Evolutionary conservation across 768 basidiomycete genomes (phyloP), one percentile per base, ranked within the genome.

Genomic region (Tylopilus plumbeoviolaceoides): DNA sequence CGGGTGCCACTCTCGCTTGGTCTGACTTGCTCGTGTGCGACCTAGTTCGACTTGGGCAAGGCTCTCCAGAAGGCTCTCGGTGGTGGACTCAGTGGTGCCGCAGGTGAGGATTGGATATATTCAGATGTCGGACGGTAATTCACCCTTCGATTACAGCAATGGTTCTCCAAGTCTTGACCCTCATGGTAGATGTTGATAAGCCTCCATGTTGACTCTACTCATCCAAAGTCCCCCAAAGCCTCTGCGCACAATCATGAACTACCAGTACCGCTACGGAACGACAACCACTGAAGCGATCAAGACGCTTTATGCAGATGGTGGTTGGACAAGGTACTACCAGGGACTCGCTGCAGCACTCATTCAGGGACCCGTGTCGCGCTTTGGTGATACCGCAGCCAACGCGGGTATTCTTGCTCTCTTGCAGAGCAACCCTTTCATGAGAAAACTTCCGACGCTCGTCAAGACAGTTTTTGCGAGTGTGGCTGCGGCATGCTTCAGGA

Each of bases 211-310:
- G 21, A 47, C 20, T 40, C 2, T 43, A 14, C 43, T 30, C 51
- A 55, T 1, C 1, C 36, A 39, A 55, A 12, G 23, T 35, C n/a
- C 27, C 25, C 44, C 40, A 12, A 49, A 87, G 87, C 93, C 92
- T 6, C 70, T 95, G n/a, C 82, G 92, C n/a, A 97, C 95, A 3
- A 79, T 94, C 50, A 98, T 98, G 95, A 98, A 98, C 75, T 97
- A 90, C 65, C 92, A 94, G 72, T 93, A 94, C 67, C 82, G 87
- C 48, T 94, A 83, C 64, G 94, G 94, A n/a, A 87, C 86, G 2
- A 79, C 83, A 2, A 83, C 83, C 7, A 82, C 82, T 0, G 70
- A 78, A 36, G 85, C 89, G 12, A 80, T 78, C 51, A 67, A 70
- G 44, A 90, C 81, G 4, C 82, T 95, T 17, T 87, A 87, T 65